Conservation (phyloP, 1,284 basidiomycete species). For the Puccinia coronata region DNA sequence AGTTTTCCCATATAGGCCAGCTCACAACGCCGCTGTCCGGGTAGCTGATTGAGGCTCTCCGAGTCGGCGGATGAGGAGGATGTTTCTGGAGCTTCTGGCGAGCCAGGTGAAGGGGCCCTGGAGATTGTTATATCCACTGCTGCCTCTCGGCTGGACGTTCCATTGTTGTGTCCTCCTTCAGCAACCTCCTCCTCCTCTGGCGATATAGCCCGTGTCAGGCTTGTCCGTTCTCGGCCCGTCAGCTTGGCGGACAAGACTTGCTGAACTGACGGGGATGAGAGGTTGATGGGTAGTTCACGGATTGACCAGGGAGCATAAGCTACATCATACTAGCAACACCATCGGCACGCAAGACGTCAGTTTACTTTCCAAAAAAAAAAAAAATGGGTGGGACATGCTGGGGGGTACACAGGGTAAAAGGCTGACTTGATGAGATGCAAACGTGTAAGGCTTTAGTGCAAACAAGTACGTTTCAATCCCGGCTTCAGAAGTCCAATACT, state of each 20-base stretch:
- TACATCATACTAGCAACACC: slow-evolving; percentile 53
- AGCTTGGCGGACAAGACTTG: neutral
- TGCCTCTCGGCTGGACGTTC: neutral
- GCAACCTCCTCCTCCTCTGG: neutral
- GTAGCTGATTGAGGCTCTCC: neutral
- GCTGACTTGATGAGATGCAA: slow-evolving; percentile 55
- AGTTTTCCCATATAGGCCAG: slow-evolving; percentile 32
- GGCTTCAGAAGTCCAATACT: slow-evolving; percentile 42
- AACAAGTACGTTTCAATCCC: slow-evolving; percentile 55
- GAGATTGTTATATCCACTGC: neutral
- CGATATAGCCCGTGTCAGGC: neutral
- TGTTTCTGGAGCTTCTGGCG: neutral
- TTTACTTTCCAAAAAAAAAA: too few species aligned
- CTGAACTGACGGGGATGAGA: neutral
- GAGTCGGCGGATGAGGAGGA: neutral
- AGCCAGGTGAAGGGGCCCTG: neutral
- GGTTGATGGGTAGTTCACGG: slow-evolving; percentile 20
- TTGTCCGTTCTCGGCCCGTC: neutral
- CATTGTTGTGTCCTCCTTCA: neutral
- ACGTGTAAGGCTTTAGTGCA: slow-evolving; percentile 56
- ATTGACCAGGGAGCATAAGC: slow-evolving; percentile 56
- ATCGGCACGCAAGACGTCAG: neutral
- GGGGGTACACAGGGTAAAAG: too few species aligned
- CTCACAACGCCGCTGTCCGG: neutral
- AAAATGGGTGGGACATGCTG: too few species aligned